Evolutionary conservation across 306 rosid species (phyloP).

Genomic region (Cucurbita pepo): DNA sequence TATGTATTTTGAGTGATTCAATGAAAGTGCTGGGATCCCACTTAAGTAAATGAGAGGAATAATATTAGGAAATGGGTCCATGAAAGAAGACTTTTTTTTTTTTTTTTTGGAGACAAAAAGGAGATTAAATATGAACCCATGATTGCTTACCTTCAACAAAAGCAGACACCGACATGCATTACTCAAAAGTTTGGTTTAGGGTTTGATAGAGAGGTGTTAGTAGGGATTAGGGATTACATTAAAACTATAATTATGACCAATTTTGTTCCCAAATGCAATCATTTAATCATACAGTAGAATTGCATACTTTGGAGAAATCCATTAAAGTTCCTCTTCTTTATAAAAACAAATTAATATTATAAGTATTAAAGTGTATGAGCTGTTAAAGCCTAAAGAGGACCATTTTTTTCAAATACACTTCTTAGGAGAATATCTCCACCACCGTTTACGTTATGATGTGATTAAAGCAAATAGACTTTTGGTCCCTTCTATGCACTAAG

Average conservation of each 20-base stretch:
- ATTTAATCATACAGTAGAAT: slow-evolving; percentile 41
- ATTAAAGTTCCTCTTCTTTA: slow-evolving; percentile 1
- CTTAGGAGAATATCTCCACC: neutral
- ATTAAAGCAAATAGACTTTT: neutral
- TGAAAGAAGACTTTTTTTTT: slow-evolving; percentile 14
- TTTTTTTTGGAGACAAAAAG: slow-evolving; percentile 12
- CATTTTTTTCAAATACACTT: neutral
- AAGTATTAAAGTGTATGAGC: neutral
- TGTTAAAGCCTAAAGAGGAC: slow-evolving; percentile 2
- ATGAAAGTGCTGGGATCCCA: neutral
- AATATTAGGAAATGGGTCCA: neutral
- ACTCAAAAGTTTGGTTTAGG: slow-evolving; percentile 5
- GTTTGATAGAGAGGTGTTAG: slow-evolving; percentile 7
- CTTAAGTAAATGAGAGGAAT: neutral
- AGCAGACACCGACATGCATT: slow-evolving; percentile 46
- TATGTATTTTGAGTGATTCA: neutral
- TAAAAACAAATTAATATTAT: neutral
- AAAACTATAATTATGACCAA: neutral
- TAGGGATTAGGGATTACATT: neutral
- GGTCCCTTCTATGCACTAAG: neutral
- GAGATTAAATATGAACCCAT: slow-evolving; percentile 15
- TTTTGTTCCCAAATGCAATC: slow-evolving; percentile 14
- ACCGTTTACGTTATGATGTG: neutral
- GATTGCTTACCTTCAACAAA: slow-evolving; percentile 25
- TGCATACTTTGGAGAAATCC: slow-evolving; percentile 31